These are phyloP conservation scores for Wickerhamomyces mucosus DNA, from an alignment of 805 yeast species.

Conservation along the genomic window DNA sequence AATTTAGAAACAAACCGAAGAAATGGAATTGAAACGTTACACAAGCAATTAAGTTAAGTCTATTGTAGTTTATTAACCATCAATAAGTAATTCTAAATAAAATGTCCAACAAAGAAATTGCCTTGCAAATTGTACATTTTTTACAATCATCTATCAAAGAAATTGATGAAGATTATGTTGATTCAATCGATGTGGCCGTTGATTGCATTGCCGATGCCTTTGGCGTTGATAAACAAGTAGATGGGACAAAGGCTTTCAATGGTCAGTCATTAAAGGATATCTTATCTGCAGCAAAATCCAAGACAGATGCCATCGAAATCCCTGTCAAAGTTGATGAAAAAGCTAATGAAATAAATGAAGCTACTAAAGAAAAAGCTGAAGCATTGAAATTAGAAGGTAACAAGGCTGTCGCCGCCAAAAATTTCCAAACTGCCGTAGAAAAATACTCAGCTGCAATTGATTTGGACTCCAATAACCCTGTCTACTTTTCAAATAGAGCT, in stretches of 20 bases:
- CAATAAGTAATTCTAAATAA: background rate
- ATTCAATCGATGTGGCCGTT: slow-evolving; percentile 87
- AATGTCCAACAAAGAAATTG: slow-evolving; percentile 47
- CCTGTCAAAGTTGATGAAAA: slow-evolving; percentile 30
- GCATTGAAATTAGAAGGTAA: slow-evolving; percentile 80
- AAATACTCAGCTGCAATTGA: slow-evolving; percentile 77
- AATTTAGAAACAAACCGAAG: background rate
- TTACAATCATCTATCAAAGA: slow-evolving; percentile 54
- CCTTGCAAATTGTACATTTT: slow-evolving; percentile 66
- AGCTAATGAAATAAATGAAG: slow-evolving; percentile 37
- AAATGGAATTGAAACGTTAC: background rate
- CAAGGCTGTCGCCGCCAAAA: slow-evolving; percentile 71
- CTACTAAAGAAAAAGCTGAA: slow-evolving; percentile 67
- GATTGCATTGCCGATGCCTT: slow-evolving; percentile 89
- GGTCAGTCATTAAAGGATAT: slow-evolving; percentile 41
- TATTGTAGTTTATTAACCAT: background rate
- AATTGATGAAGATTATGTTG: slow-evolving; percentile 70
- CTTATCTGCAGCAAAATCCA: slow-evolving; percentile 18
- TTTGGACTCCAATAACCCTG: slow-evolving; percentile 62
- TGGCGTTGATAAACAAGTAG: slow-evolving; percentile 47
- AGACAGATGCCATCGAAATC: slow-evolving; percentile 15
- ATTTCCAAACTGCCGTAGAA: slow-evolving; percentile 61
- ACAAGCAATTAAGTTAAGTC: background rate
- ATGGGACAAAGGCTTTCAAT: slow-evolving; percentile 30
- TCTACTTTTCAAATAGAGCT: slow-evolving; percentile 88